Base-by-base conservation (phyloP, 2,329 filamentous ascomycete genomes). In the Aspergillus brunneoviolaceus region DNA sequence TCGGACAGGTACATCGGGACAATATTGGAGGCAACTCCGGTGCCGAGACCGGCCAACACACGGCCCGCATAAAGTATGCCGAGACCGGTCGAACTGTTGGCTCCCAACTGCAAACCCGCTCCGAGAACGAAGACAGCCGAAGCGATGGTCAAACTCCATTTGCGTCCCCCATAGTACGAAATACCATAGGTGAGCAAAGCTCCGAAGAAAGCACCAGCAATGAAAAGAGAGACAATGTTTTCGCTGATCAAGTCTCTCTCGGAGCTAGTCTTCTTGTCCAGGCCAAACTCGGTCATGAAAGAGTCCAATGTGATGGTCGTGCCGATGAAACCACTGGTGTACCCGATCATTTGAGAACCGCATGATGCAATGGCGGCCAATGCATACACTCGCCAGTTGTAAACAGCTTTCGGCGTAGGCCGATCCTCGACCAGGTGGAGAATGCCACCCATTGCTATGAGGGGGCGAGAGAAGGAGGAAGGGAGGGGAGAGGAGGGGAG, bases 171-270 rank as follows among this genome's bases (percentile, higher is more conserved):
- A 70, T 82, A 89, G 77, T 87, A 85, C 23, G 83, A 85, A 16
- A 85, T 82, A 23, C 76, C 79, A 64, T 89, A 91, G 63, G 86
- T 87, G 59, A 82, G 80, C 19, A 90, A 72, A 27, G 86, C 85
- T 58, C 90, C 89, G 69, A 92, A 92, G 78, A 93, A 92, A 62
- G 89, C 89, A 61, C 89, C 89, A n/a, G 89, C 90, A 74, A 92
- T 89, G 77, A 90, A 92, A 42, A 89, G 83, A 11, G 87, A 91
- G 56, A 92, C 89, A 62, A 92, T 91, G 72, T 92, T 92, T 65
- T 87, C 80, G 70, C 87, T 87, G 54, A 89, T 79, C 14, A 89
- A 74, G 29, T 84, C 82, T 27, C 87, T 77, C n/a, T 84, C 70
- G 3, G 68, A 58, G 0, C 72, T 57, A 4, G 72, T 74, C 75